Conservation (phyloP, 495 filamentous ascomycete genomes). For the Trichoderma asperelloides region DNA sequence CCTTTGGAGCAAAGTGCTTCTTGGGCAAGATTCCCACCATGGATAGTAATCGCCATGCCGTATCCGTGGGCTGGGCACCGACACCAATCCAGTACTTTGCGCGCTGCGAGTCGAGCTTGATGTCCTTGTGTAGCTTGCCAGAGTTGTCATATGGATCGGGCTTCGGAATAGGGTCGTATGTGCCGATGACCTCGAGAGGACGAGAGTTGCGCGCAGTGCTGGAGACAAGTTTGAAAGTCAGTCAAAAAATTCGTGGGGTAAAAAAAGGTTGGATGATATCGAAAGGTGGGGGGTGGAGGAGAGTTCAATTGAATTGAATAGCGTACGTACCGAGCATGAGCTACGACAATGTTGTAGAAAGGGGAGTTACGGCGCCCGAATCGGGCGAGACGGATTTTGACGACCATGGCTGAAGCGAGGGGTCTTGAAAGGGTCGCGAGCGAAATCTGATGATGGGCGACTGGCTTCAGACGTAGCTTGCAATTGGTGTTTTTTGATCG, state of each 20-base stretch:
- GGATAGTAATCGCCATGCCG: conserved; percentile 73
- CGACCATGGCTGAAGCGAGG: conserved; percentile 55
- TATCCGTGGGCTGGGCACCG: conserved; percentile 86
- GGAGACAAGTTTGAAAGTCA: not conserved
- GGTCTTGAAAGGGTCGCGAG: conserved; percentile 3
- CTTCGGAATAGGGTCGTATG: conserved; percentile 86
- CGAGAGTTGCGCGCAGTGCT: conserved; percentile 73
- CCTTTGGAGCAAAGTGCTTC: conserved; percentile 1
- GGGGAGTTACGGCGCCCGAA: conserved; percentile 81
- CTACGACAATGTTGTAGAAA: conserved; percentile 95
- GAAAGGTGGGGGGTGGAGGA: conserved; percentile 3
- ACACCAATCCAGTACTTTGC: conserved; percentile 96
- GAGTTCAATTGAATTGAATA: conserved; percentile 9
- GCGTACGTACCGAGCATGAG: conserved; percentile 73
- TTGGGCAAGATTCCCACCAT: conserved; percentile 53
- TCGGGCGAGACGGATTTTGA: conserved; percentile 86
- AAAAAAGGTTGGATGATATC: too few species aligned
- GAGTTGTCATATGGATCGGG: conserved; percentile 55
- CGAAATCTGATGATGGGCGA: not conserved
- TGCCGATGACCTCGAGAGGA: conserved; percentile 89
- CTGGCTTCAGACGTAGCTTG: not conserved
- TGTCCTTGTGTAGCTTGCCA: conserved; percentile 72
- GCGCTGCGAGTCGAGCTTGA: conserved; percentile 70
- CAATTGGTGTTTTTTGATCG: not conserved
- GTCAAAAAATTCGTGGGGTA: too few species aligned